Evolutionary conservation across 768 basidiomycete genomes (phyloP), one percentile per base, ranked within the genome.

Genomic region (Gymnopilus dilepis): DNA sequence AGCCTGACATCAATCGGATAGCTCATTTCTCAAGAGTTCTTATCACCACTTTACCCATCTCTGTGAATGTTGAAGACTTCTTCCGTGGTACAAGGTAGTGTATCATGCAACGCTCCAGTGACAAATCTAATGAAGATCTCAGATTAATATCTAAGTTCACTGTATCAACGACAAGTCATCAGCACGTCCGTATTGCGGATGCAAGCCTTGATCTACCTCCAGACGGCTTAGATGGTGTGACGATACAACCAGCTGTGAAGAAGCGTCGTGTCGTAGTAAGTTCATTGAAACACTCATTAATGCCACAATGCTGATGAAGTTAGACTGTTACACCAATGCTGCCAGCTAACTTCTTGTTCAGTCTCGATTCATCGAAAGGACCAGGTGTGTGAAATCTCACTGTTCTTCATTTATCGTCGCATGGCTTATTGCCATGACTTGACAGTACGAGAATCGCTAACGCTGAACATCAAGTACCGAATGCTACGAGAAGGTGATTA

Each of bases 51-150:
- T 79, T 98, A 3, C 96, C 97, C 0, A 80, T 99, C 43, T 86
- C 91, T 2, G 92, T 98, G 60, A 97, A 96, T 60, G 97, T 99
- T 0, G 92, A 98, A 74, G 97, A 99, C 72, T 96, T 94, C 74
- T 98, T 99, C 80, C 87, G 97, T 21, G 90, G 90, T 26, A 80
- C 86, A 58, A 88, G 87, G 97, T 95, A 37, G 43, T 81, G 57
- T 40, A 8, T 33, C 5, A 60, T 2, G 43, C 8, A 33, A 33
- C 31, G 2, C 11, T 56, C 13, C 22, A 57, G 38, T 42, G 2
- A 34, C 41, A 45, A 51, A 38, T 33, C 51, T 52, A 19, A 61
- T 24, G 55, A 64, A 47, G 22, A 21, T 34, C 33, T 19, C 62
- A 98, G 97, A 64, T 76, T 98, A 4, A 87, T 98, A 66, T 96